These are phyloP conservation scores for Trichaptum fuscoviolaceum DNA, from an alignment of 768 basidiomycete genomes.

Conservation along the genomic window DNA sequence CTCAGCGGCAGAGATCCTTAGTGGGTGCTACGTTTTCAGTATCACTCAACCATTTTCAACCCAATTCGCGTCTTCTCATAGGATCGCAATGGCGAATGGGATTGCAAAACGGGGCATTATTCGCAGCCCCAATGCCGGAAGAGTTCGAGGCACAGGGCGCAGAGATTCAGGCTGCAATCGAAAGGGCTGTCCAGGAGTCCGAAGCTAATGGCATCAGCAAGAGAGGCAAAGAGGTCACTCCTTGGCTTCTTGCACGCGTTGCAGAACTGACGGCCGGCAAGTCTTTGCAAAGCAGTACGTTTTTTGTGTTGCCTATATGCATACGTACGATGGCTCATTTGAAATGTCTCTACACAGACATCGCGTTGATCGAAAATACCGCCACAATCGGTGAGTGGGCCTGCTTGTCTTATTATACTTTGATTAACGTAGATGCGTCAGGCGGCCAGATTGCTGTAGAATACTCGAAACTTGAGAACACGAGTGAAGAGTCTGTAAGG, in stretches of 20 bases:
- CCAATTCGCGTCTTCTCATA: constrained; percentile 23
- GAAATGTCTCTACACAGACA: constrained; percentile 42
- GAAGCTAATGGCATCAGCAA: constrained; percentile 73
- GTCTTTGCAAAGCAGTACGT: constrained; percentile 68
- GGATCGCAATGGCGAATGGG: constrained; percentile 68
- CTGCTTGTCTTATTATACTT: constrained; percentile 8
- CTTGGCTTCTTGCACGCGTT: constrained; percentile 86
- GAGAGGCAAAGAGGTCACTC: constrained; percentile 87
- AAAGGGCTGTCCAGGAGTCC: constrained; percentile 81
- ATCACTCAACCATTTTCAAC: constrained; percentile 6
- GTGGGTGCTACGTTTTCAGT: constrained; percentile 35
- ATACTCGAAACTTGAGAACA: constrained; percentile 49
- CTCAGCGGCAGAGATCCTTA: constrained; percentile 68
- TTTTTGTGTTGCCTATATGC: background rate
- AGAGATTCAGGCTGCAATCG: constrained; percentile 68
- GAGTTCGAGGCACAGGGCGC: constrained; percentile 63
- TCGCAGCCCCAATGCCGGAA: constrained; percentile 88
- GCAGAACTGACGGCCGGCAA: constrained; percentile 72
- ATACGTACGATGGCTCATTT: background rate
- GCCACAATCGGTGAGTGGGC: constrained; percentile 65
- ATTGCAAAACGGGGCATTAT: constrained; percentile 69
- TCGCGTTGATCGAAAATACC: constrained; percentile 87
- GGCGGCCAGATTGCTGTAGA: constrained; percentile 77
- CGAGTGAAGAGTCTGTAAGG: constrained; percentile 14
- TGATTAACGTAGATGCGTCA: constrained; percentile 21